These are phyloP conservation scores for Paecilomyces dactylethromorphus DNA, from an alignment of 2,329 filamentous ascomycete species.

Conservation along the genomic window DNA sequence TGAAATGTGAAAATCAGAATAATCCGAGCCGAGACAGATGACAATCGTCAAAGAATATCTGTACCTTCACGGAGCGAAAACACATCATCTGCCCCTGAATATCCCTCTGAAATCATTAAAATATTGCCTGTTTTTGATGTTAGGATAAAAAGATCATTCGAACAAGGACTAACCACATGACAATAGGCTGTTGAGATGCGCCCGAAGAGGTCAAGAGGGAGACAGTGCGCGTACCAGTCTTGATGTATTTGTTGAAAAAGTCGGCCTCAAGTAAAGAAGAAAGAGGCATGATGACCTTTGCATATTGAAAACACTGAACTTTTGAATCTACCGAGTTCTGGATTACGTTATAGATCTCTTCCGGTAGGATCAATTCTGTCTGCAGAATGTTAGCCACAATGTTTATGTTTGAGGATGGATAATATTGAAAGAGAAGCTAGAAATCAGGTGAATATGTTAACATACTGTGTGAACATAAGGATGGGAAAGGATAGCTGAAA, in stretches of 20 bases:
- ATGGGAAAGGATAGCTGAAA: slow-evolving; percentile 59
- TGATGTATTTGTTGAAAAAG: slow-evolving; percentile 82
- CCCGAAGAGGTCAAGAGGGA: background rate
- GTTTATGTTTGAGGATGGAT: background rate
- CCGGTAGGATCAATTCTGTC: slow-evolving; percentile 64
- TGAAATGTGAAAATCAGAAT: slow-evolving; percentile 4
- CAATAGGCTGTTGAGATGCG: background rate
- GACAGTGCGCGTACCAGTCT: slow-evolving; percentile 51
- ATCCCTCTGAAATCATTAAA: slow-evolving; percentile 76
- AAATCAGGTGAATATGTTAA: background rate
- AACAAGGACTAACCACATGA: no score
- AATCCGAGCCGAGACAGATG: background rate
- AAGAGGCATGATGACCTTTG: slow-evolving; percentile 65
- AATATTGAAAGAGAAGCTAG: background rate
- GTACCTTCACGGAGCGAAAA: slow-evolving; percentile 65
- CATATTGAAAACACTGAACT: slow-evolving; percentile 47
- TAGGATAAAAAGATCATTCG: no score
- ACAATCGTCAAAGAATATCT: slow-evolving; percentile 3
- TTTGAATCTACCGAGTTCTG: slow-evolving; percentile 45
- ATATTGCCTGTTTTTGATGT: slow-evolving; percentile 55
- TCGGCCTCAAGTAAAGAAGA: slow-evolving; percentile 63
- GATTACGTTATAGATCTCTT: slow-evolving; percentile 52
- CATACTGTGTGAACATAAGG: slow-evolving; percentile 63
- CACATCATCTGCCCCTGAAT: slow-evolving; percentile 61
- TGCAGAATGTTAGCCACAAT: slow-evolving; percentile 39